Conservation (phyloP, 495 filamentous ascomycete species). For the Tuber microsphaerosporum region DNA sequence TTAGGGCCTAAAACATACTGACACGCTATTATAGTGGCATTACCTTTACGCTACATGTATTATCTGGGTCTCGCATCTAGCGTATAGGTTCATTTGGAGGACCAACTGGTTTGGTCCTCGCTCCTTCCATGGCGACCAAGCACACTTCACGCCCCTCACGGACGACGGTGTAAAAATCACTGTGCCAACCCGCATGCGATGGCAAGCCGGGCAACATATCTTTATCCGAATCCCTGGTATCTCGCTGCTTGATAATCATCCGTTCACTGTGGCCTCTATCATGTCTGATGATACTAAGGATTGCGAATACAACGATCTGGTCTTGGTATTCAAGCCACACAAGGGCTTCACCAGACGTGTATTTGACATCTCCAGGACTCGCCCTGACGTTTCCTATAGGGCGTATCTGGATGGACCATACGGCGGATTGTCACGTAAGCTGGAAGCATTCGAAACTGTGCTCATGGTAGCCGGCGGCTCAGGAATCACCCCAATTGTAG, state of each 20-base stretch:
- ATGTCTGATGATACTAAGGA: slow-evolving; percentile 59
- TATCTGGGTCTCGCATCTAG: slow-evolving; percentile 66
- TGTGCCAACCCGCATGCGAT: slow-evolving; percentile 82
- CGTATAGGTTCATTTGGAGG: slow-evolving; percentile 60
- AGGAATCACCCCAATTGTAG: slow-evolving; percentile 87
- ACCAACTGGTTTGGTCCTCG: slow-evolving; percentile 68
- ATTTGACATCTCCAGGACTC: slow-evolving; percentile 67
- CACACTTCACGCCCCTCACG: slow-evolving; percentile 74
- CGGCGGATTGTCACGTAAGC: slow-evolving; percentile 82
- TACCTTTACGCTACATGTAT: slow-evolving; percentile 77
- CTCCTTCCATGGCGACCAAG: slow-evolving; percentile 80
- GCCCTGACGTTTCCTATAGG: slow-evolving; percentile 77
- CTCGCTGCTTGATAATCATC: slow-evolving; percentile 82
- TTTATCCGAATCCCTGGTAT: slow-evolving; percentile 91
- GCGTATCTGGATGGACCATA: slow-evolving; percentile 92
- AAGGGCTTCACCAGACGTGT: slow-evolving; percentile 79
- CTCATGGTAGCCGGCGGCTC: slow-evolving; percentile 88
- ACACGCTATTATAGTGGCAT: slow-evolving; percentile 51
- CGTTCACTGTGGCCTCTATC: slow-evolving; percentile 88
- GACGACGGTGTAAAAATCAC: slow-evolving; percentile 92
- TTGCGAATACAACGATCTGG: slow-evolving; percentile 69
- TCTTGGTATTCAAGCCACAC: slow-evolving; percentile 84
- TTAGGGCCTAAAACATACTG: slow-evolving; percentile 2
- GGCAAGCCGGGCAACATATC: slow-evolving; percentile 90
- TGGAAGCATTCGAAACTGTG: slow-evolving; percentile 89